Evolutionary conservation across 164 flowering plant genomes (phyloP), one percentile per base, ranked within the genome.

Genomic region (Cinnamomum micranthum): DNA sequence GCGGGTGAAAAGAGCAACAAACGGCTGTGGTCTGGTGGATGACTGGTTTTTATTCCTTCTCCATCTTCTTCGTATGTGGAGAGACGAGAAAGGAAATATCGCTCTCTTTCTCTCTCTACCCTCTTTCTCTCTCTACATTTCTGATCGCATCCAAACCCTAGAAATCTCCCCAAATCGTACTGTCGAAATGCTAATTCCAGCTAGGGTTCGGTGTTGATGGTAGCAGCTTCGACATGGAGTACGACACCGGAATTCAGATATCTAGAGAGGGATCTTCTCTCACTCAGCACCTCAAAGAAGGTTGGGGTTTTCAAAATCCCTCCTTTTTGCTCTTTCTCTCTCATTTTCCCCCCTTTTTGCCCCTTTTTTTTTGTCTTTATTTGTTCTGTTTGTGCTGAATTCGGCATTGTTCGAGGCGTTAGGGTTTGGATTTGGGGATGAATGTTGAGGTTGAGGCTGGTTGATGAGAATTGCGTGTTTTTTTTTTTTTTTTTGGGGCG

Each of bases 191-290:
- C 75, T 77, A 68, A 66, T 77, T 78, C 60, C 70, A 69, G 75
- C 68, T 24, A 66, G 71, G 66, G 51, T 65, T 71, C 68, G 77
- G 72, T 83, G 84, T 75, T 79, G 81, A 68, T 70, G 70, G 74
- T 60, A 35, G 9, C 10, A 35, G 9, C 47, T 72, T 52, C 20
- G 24, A 31, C 50, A 86, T 88, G 89, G 89, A 82, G 33, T 86
- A 83, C 67, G 87, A 87, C 68, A 81, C 81, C 72, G 88, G 88
- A 81, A 84, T 87, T 79, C 85, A 87, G 78, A 80, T 87, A 78
- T 75, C 88, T 67, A 78, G 86, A 15, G 91, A 85, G 50, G 86
- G 81, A 15, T 71, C 87, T 60, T 84, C 89, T 12, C 84, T 85
- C 23, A 83, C 84, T 0, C 82, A 88, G 28, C 77, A 88, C 5